Evolutionary conservation across 768 basidiomycete species (phyloP).

Genomic region (Hygrocybe coccinea): DNA sequence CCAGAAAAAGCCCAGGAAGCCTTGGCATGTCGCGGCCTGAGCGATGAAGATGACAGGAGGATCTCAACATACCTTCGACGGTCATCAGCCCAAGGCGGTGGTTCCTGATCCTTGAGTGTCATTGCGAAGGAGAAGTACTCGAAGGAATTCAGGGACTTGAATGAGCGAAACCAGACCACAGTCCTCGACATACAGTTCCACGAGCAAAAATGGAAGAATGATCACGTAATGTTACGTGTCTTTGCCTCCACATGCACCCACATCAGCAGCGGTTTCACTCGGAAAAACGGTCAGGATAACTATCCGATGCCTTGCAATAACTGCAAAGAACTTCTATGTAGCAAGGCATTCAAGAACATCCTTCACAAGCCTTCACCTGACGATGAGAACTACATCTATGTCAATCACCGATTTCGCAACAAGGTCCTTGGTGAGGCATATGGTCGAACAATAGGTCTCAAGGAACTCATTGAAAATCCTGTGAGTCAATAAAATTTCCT

Average conservation of each 20-base stretch:
- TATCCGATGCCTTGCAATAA: constrained; percentile 10
- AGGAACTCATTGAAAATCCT: constrained; percentile 12
- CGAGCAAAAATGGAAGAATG: constrained; percentile 25
- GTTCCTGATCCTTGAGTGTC: constrained; percentile 6
- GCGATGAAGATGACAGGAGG: not conserved
- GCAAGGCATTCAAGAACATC: constrained; percentile 12
- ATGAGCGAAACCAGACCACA: not conserved
- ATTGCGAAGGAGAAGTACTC: constrained; percentile 14
- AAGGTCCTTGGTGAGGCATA: constrained; percentile 11
- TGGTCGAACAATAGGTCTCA: constrained; percentile 10
- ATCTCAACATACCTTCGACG: constrained; percentile 13
- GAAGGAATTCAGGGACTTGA: constrained; percentile 3
- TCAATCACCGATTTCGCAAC: constrained; percentile 11
- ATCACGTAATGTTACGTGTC: constrained; percentile 14
- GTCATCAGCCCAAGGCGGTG: constrained; percentile 14
- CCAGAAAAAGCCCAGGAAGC: not conserved
- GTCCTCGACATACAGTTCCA: constrained; percentile 15
- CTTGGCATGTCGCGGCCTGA: constrained; percentile 16
- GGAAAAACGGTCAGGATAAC: not conserved
- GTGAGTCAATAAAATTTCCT: constrained; percentile 7
- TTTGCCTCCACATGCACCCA: constrained; percentile 18
- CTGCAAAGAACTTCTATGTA: constrained; percentile 7
- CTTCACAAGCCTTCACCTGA: constrained; percentile 2
- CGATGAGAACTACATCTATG: constrained; percentile 13
- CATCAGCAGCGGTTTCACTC: not conserved